These are phyloP conservation scores for Mrakiaceae sp. DNA, from an alignment of 1,284 basidiomycete genomes.

Conservation along the genomic window DNA sequence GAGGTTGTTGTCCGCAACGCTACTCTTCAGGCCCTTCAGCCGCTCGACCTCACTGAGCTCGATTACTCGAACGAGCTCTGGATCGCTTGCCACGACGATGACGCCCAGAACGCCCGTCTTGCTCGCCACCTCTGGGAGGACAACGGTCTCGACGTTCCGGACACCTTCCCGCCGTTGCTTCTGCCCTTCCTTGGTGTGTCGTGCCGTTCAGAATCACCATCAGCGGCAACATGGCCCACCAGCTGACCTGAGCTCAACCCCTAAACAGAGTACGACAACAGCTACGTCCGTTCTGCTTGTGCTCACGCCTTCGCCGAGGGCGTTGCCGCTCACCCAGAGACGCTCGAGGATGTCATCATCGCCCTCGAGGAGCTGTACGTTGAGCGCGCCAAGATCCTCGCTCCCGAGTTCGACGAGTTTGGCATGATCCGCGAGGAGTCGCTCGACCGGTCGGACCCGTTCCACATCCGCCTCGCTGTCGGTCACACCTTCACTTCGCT, in stretches of 20 bases:
- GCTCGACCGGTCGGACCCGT: slow-evolving; percentile 85
- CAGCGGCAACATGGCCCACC: too few species aligned
- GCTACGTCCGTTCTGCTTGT: slow-evolving; percentile 66
- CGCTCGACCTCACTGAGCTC: slow-evolving; percentile 86
- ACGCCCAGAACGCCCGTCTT: slow-evolving; percentile 79
- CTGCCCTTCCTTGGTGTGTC: slow-evolving; percentile 57
- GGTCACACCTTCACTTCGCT: slow-evolving; percentile 59
- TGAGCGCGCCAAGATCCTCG: slow-evolving; percentile 76
- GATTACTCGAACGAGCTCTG: slow-evolving; percentile 86
- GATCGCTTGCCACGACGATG: slow-evolving; percentile 81
- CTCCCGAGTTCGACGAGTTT: slow-evolving; percentile 81
- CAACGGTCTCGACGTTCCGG: slow-evolving; percentile 82
- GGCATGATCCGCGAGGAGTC: slow-evolving; percentile 90
- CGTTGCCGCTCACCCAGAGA: slow-evolving; percentile 60
- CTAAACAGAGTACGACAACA: slow-evolving; percentile 57
- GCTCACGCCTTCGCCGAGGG: slow-evolving; percentile 68
- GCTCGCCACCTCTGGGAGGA: slow-evolving; percentile 88
- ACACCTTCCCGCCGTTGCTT: slow-evolving; percentile 54
- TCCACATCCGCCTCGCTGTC: slow-evolving; percentile 69
- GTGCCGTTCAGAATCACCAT: neutral
- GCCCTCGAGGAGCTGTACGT: slow-evolving; percentile 63
- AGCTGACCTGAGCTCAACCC: too few species aligned
- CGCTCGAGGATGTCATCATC: slow-evolving; percentile 43
- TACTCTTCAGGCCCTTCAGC: slow-evolving; percentile 82
- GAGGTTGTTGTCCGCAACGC: slow-evolving; percentile 83